phyloP scores from a whole-genome alignment of 768 basidiomycete genomes.

The Leccinum disarticulatum region DNA sequence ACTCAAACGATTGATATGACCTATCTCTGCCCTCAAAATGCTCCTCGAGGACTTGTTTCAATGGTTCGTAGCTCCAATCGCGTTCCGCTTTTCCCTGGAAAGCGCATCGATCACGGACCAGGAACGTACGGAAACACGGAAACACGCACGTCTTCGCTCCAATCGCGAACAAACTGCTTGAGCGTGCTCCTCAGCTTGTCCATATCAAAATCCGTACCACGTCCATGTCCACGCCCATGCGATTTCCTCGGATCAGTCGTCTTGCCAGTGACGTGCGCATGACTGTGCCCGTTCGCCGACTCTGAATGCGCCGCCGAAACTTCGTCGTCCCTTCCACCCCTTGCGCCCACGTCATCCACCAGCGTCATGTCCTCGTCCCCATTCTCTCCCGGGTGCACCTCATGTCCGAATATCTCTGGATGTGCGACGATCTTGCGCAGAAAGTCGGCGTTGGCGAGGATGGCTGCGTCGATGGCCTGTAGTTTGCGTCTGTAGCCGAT shows the following conservation, averaged over 20 bases:
- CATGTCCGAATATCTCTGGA: slow-evolving; percentile 79
- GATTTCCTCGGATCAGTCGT: slow-evolving; percentile 14
- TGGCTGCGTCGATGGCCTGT: slow-evolving; percentile 76
- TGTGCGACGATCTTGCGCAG: slow-evolving; percentile 66
- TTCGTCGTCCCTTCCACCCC: background rate
- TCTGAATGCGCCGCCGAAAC: slow-evolving; percentile 1
- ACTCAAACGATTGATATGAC: slow-evolving; percentile 23
- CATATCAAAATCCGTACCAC: slow-evolving; percentile 67
- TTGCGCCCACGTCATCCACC: slow-evolving; percentile 7
- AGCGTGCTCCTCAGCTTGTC: slow-evolving; percentile 91
- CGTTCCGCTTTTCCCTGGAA: slow-evolving; percentile 73
- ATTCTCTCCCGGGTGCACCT: slow-evolving; percentile 21
- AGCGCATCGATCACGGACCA: background rate
- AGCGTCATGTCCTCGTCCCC: slow-evolving; percentile 14
- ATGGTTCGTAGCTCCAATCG: slow-evolving; percentile 76
- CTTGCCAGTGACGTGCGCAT: slow-evolving; percentile 14
- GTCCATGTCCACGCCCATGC: background rate
- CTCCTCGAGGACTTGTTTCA: slow-evolving; percentile 68
- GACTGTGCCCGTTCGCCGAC: slow-evolving; percentile 32
- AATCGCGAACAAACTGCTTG: slow-evolving; percentile 92
- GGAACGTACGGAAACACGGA: background rate
- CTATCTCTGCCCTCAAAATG: slow-evolving; percentile 59
- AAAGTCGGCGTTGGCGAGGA: slow-evolving; percentile 78
- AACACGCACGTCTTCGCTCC: slow-evolving; percentile 73
- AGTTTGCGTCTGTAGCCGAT: slow-evolving; percentile 82